Evolutionary conservation across 805 yeast genomes (phyloP).

Genomic region (Myxozyma lipomycoides): DNA sequence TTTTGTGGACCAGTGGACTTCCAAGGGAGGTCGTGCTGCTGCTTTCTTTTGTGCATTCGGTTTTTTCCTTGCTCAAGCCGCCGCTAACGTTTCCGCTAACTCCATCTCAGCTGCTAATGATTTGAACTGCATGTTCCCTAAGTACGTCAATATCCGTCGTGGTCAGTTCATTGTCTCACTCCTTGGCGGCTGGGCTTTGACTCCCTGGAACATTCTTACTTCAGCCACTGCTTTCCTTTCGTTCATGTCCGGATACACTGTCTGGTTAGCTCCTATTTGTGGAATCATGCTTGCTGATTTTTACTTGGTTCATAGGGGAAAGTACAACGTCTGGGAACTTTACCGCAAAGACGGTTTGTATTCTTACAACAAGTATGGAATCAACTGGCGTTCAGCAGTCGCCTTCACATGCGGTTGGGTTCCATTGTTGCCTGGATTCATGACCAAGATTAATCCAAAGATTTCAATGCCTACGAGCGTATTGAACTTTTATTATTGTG

Average conservation of each 20-base stretch:
- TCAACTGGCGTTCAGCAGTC: constrained; percentile 43
- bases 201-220: constrained; percentile 44
- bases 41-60: constrained; percentile 44
- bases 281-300: constrained; percentile 42
- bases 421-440: constrained; percentile 31
- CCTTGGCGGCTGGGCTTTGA: constrained; percentile 38
- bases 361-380: constrained; percentile 42
- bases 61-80: constrained; percentile 39
- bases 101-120: constrained; percentile 51
- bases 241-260: constrained; percentile 40
- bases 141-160: constrained; percentile 43
- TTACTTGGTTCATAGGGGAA: constrained; percentile 41
- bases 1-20: constrained; percentile 41
- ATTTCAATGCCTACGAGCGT: constrained; percentile 38
- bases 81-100: constrained; percentile 42
- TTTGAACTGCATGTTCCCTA: constrained; percentile 47
- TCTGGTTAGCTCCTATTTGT: constrained; percentile 42
- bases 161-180: constrained; percentile 40
- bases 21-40: constrained; percentile 45
- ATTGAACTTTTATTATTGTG: constrained; percentile 17
- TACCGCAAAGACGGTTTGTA: constrained; percentile 41
- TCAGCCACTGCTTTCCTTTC: constrained; percentile 39
- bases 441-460: constrained; percentile 25
- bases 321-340: constrained; percentile 43
- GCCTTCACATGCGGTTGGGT: constrained; percentile 36